A percentile compares a stretch with the other conserved stretches of the same genome.
These are phyloP conservation scores for Penicillium manginii DNA, from an alignment of 495 filamentous ascomycete species.

Conservation along the genomic window DNA sequence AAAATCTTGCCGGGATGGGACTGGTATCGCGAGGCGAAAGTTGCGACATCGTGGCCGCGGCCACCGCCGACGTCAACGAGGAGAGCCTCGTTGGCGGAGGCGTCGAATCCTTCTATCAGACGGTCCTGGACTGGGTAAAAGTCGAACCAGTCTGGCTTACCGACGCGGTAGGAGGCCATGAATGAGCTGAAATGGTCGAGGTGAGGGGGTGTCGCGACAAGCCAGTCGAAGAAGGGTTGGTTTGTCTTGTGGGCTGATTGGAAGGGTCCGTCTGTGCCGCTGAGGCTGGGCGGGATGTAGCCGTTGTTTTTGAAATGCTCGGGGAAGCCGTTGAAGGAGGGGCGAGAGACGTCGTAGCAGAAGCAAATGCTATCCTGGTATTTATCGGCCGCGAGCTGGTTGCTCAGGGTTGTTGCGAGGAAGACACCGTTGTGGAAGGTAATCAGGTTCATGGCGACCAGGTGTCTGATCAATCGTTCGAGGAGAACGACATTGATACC, in stretches of 20 bases:
- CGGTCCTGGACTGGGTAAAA: slow-evolving; percentile 12
- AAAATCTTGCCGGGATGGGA: slow-evolving; percentile 45
- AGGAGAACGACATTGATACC: slow-evolving; percentile 32
- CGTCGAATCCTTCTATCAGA: slow-evolving; percentile 31
- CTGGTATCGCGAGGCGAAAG: slow-evolving; percentile 38
- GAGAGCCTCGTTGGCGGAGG: slow-evolving; percentile 33
- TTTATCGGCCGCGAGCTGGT: slow-evolving; percentile 28
- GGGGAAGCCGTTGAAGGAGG: slow-evolving; percentile 35
- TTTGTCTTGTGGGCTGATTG: slow-evolving; percentile 34
- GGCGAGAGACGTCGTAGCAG: slow-evolving; percentile 31
- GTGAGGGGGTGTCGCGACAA: slow-evolving; percentile 24
- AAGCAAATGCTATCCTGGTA: slow-evolving; percentile 32
- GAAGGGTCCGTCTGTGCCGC: slow-evolving; percentile 32
- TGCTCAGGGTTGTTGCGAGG: slow-evolving; percentile 23
- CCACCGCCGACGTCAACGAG: slow-evolving; percentile 61
- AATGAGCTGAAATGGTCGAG: slow-evolving; percentile 32
- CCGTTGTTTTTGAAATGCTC: slow-evolving; percentile 28
- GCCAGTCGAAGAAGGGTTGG: slow-evolving; percentile 31
- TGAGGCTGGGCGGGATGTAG: slow-evolving; percentile 30
- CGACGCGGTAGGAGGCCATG: slow-evolving; percentile 48
- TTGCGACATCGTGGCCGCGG: slow-evolving; percentile 50
- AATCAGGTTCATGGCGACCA: slow-evolving; percentile 31
- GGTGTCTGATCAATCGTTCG: slow-evolving; percentile 27
- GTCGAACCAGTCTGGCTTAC: slow-evolving; percentile 52
- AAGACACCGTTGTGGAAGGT: slow-evolving; percentile 25